Conservation (phyloP, 352 stramenopile species). For the Phytopythium litorale region DNA sequence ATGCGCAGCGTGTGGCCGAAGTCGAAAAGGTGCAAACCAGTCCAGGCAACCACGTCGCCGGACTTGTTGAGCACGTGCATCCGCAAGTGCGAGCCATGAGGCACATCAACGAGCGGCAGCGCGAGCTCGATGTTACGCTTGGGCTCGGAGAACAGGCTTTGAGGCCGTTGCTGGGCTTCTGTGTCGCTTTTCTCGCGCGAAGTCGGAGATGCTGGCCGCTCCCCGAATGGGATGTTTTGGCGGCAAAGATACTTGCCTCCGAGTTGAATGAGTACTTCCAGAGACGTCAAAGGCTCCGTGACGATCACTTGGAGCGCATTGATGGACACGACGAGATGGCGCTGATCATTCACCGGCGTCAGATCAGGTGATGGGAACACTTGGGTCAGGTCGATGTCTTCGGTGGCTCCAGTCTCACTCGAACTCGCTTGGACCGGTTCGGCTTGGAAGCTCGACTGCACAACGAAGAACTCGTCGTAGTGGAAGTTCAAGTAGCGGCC, state of each 20-base stretch:
- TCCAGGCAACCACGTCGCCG: conserved; percentile 44
- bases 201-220: conserved; percentile 13
- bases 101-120: conserved; percentile 59
- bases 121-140: conserved; percentile 3
- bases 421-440: not conserved
- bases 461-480: conserved; percentile 62
- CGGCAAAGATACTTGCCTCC: conserved; percentile 19
- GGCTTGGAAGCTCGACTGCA: conserved; percentile 15
- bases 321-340: conserved; percentile 16
- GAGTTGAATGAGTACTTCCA: conserved; percentile 24
- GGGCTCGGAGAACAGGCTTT: conserved; percentile 3
- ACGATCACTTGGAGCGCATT: conserved; percentile 7
- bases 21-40: conserved; percentile 72
- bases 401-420: conserved; percentile 3
- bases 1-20: conserved; percentile 70
- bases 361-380: conserved; percentile 17
- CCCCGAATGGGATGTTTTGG: conserved; percentile 11
- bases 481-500: conserved; percentile 74
- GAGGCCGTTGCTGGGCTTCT: conserved; percentile 3
- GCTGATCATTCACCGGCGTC: conserved; percentile 9
- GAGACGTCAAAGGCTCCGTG: conserved; percentile 10
- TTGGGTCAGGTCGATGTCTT: conserved; percentile 11
- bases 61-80: conserved; percentile 51
- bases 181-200: conserved; percentile 10
- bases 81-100: conserved; percentile 68